Evolutionary conservation across 495 filamentous ascomycete species (phyloP), one percentile per base, ranked within the genome.

Genomic region (Trypethelium eluteriae): DNA sequence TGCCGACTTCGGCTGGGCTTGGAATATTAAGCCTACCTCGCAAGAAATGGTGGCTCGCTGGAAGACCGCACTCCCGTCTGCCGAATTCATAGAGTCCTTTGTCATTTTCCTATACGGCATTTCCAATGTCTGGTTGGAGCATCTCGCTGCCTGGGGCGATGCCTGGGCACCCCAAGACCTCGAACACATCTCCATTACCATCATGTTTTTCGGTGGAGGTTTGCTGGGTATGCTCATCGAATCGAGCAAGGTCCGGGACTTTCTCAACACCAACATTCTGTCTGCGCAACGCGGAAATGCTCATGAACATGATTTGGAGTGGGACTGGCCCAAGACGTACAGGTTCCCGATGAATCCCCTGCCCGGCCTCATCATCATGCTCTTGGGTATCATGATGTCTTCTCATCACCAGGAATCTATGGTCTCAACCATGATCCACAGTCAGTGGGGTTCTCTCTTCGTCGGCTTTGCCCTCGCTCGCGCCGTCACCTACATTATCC

Each of bases 161-260:
- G 80, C 77, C 47, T 98, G 91, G 87, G 85, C 81, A 66, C 74
- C 91, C 16, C 83, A 86, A 41, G 94, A 98, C 75, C 78, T 98
- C 4, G 92, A 98, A 79, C 94, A 98, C 74, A 80, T 95, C 61
- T 94, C 91, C 5, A 96, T 98, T 71, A 90, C 93, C 0, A 80
- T 96, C 49, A 85, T 98, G 79, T 98, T 98, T 79, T 89, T 97
- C 67, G 94, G 94, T 63, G 93, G 92, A 69, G 94, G 94, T n/a
- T 65, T 91, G 85, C 88, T 88, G 64, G 92, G 94, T n/a, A 95
- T 97, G 88, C 87, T 97, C 49, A 83, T 98, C 72, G 93, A 97
- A 74, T 96, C 92, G 3, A 80, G 76, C 39, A 77, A 80, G 50
- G 81, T 96, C 68, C 84, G 89, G 35, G 79, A 85, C 9, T 81